Evolutionary conservation across 148 eudicot species (phyloP).

Genomic region (Camellia sinensis): DNA sequence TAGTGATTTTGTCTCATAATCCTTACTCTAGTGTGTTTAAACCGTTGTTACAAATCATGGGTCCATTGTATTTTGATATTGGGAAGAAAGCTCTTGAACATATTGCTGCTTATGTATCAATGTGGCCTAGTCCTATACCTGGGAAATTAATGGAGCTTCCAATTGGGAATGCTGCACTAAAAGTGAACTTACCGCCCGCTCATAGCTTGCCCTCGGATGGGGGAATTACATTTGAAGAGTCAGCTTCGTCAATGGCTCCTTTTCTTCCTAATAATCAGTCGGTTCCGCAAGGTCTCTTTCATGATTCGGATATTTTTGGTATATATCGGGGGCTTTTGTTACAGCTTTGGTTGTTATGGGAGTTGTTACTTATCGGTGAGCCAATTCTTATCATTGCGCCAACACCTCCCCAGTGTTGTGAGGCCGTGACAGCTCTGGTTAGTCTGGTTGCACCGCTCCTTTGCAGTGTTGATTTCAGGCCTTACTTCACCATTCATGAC

Average conservation of each 20-base stretch:
- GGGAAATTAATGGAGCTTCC: slow-evolving; percentile 92
- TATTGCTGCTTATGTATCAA: slow-evolving; percentile 79
- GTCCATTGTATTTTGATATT: slow-evolving; percentile 86
- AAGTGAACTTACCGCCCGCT: slow-evolving; percentile 82
- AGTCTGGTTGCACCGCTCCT: slow-evolving; percentile 90
- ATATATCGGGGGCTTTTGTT: slow-evolving; percentile 74
- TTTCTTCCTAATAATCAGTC: slow-evolving; percentile 78
- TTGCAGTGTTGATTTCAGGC: slow-evolving; percentile 90
- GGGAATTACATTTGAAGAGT: slow-evolving; percentile 54
- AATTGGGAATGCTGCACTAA: slow-evolving; percentile 81
- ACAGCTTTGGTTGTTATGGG: slow-evolving; percentile 97
- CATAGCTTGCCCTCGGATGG: slow-evolving; percentile 72
- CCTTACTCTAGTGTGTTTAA: slow-evolving; percentile 88
- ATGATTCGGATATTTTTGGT: slow-evolving; percentile 93
- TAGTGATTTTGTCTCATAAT: slow-evolving; percentile 78
- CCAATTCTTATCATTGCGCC: slow-evolving; percentile 94
- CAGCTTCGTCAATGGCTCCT: slow-evolving; percentile 60
- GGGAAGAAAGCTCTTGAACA: slow-evolving; percentile 87
- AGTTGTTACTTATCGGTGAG: slow-evolving; percentile 84
- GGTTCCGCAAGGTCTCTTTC: slow-evolving; percentile 83
- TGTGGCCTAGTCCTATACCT: slow-evolving; percentile 78
- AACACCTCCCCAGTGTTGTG: slow-evolving; percentile 93
- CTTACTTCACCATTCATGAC: slow-evolving; percentile 96
- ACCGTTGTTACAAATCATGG: slow-evolving; percentile 88
- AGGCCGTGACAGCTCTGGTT: slow-evolving; percentile 92